Base-by-base conservation (phyloP, 2,329 filamentous ascomycete species). In the Pyrenochaeta sp. region DNA sequence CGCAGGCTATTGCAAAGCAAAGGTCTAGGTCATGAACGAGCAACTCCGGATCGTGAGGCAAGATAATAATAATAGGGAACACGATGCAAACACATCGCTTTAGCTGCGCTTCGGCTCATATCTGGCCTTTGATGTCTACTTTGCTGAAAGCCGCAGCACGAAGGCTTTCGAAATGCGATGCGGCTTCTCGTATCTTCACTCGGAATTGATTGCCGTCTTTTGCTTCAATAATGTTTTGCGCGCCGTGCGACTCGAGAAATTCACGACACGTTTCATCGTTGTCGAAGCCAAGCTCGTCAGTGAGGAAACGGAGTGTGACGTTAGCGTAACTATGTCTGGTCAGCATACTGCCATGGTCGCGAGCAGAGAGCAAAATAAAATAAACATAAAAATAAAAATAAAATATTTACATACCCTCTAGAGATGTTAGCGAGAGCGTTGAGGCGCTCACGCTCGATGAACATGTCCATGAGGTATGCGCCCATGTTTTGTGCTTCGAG, bases 381-480 rank as follows among this genome's bases (percentile, higher is more conserved):
- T n/a, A n/a, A n/a, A n/a, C n/a, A n/a, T n/a, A n/a, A n/a, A n/a
- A n/a, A n/a, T n/a, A n/a, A n/a, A n/a, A n/a, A n/a, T n/a, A n/a
- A n/a, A n/a, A n/a, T n/a, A n/a, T n/a, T n/a, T n/a, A 87, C 94
- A 82, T 81, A 99, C 95, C 91, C 88, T 91, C 86, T 96, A 85
- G 92, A 97, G 66, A 99, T 95, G 75, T 89, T 91, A 75, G 92
- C 89, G 73, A 99, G 81, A 63, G 95, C 95, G 72, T 90, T 88
- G 63, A 99, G 86, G 69, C 95, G 91, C 81, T 99, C 94, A 73
- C 95, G 89, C 70, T 88, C 88, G 75, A 98, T 90, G 81, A 99
- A 98, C 91, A 97, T 97, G 81, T 99, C 95, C 91, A 99, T 96
- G 45, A 99, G 85, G 78, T 98, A 98, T 67, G 90, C 92, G 58